A percentile compares a stretch with the other conserved stretches of the same genome.
phyloP scores from a whole-genome alignment of 345 rosid genomes.

The Eucalyptus leucophloia region DNA sequence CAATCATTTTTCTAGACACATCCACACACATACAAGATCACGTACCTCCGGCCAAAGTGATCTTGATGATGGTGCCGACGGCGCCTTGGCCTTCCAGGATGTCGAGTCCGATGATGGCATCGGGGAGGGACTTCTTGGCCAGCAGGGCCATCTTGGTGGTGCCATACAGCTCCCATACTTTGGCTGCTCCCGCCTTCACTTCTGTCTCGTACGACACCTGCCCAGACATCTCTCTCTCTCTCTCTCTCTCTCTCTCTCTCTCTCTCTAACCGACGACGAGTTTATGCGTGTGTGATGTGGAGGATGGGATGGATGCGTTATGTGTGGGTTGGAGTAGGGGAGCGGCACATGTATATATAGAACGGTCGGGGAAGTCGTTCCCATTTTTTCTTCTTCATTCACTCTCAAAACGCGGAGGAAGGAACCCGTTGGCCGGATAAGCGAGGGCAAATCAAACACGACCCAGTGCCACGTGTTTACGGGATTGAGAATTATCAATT shows the following conservation, averaged over 20 bases:
- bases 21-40: neutral
- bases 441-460: no score
- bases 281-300: neutral
- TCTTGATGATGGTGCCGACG: neutral
- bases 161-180: constrained; percentile 5
- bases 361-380: neutral
- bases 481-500: no score
- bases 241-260: neutral
- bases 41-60: neutral
- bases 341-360: neutral
- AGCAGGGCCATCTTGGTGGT: neutral
- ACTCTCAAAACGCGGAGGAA: neutral
- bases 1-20: no score
- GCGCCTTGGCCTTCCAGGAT: constrained; percentile 10
- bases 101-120: neutral
- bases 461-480: no score
- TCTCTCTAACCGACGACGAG: neutral
- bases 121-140: neutral
- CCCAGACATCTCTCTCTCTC: neutral
- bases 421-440: no score
- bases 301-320: neutral
- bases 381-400: neutral
- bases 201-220: neutral
- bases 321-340: no score
- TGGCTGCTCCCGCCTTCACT: neutral